Base-by-base conservation (phyloP, 1,139 yeast species). In the Diutina scorzettiae region DNA sequence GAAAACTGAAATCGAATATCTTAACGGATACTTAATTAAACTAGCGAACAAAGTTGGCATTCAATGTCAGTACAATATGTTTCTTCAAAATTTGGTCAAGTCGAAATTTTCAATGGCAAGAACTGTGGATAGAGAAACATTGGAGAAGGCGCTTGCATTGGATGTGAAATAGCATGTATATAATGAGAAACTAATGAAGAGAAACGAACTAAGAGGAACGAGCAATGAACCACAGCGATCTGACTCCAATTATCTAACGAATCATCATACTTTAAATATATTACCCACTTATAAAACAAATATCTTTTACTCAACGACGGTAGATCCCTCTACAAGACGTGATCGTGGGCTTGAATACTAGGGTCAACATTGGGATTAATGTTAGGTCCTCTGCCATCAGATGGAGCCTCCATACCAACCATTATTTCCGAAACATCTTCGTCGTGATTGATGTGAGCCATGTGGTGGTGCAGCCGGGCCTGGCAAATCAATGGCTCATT, bases 1-100 rank as follows among this genome's bases (percentile, higher is more conserved):
- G 48, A 68, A 65, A 21, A 81, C 94, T 0, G 98, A 89, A 55
- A 73, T 89, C 25, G 81, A 80, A 46, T 81, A 73, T 57, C 78
- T 89, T 46, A 89, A 86, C 54, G 95, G 95, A 3, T 79, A 74
- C 53, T 66, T 87, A 14, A 73, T 69, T 5, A 55, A 52, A 12
- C 59, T 78, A 45, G 95, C 83, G 0, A n/a, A n/a, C n/a, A n/a
- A n/a, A n/a, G n/a, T n/a, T n/a, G n/a, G n/a, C n/a, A n/a, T n/a
- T n/a, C n/a, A n/a, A n/a, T n/a, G n/a, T n/a, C n/a, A n/a, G n/a
- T n/a, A n/a, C n/a, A n/a, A n/a, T n/a, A n/a, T n/a, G n/a, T n/a
- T n/a, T n/a, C n/a, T n/a, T n/a, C n/a, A n/a, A n/a, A n/a, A n/a
- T n/a, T n/a, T n/a, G n/a, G n/a, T n/a, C n/a, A n/a, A n/a, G n/a